phyloP scores from a whole-genome alignment of 805 yeast genomes.

The Pichia gijzeniarum region DNA sequence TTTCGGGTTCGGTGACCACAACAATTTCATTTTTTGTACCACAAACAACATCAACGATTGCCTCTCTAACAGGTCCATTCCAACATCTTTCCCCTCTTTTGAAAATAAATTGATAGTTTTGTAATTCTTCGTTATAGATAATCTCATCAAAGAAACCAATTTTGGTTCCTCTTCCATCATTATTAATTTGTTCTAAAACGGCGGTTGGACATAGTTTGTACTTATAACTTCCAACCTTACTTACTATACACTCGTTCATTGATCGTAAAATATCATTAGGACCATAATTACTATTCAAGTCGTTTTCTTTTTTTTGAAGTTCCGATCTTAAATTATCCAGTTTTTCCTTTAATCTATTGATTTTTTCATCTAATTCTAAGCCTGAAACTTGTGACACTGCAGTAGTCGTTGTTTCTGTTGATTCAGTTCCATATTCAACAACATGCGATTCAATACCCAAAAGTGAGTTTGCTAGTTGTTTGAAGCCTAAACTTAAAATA shows the following conservation, averaged over 20 bases:
- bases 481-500: neutral
- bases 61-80: slow-evolving; percentile 87
- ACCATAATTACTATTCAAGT: slow-evolving; percentile 39
- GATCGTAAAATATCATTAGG: slow-evolving; percentile 61
- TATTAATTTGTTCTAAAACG: slow-evolving; percentile 47
- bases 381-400: neutral
- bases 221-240: slow-evolving; percentile 60
- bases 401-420: neutral
- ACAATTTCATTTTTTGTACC: slow-evolving; percentile 50
- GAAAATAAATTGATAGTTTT: slow-evolving; percentile 30
- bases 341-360: slow-evolving; percentile 25
- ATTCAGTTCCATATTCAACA: neutral
- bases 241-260: slow-evolving; percentile 37
- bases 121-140: slow-evolving; percentile 12
- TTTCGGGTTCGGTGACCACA: slow-evolving; percentile 82
- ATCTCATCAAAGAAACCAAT: slow-evolving; percentile 41
- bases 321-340: slow-evolving; percentile 20
- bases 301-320: slow-evolving; percentile 9
- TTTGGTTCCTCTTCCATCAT: slow-evolving; percentile 38
- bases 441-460: slow-evolving; percentile 16
- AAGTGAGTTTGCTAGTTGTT: slow-evolving; percentile 17
- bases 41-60: slow-evolving; percentile 58
- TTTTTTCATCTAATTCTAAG: slow-evolving; percentile 3
- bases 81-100: slow-evolving; percentile 76
- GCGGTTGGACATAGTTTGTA: slow-evolving; percentile 59